A percentile compares a stretch with the other conserved stretches of the same genome.
Conservation (phyloP, 2,329 filamentous ascomycete species). For the Colletotrichum horii region DNA sequence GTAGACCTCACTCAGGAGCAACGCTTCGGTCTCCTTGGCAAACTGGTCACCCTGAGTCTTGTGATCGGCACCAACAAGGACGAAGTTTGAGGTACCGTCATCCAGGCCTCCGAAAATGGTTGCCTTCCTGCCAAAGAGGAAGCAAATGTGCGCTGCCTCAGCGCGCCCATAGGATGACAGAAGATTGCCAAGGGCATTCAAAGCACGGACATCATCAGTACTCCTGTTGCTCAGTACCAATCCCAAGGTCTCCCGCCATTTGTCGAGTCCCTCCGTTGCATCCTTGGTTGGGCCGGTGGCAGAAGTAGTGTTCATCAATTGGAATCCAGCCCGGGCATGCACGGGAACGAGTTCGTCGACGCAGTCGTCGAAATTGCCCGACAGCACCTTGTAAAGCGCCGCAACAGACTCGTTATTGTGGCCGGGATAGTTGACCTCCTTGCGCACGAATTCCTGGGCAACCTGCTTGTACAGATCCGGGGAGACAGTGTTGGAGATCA, state of each 20-base stretch:
- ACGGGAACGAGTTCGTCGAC: conserved; percentile 94
- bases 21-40: conserved; percentile 79
- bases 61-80: conserved; percentile 87
- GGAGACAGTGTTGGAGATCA: conserved; percentile 81
- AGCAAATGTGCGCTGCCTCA: conserved; percentile 94
- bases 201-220: conserved; percentile 75
- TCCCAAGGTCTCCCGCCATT: conserved; percentile 90
- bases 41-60: conserved; percentile 72
- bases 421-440: conserved; percentile 85
- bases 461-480: conserved; percentile 90
- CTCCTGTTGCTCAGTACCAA: conserved; percentile 90
- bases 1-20: conserved; percentile 95
- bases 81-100: conserved; percentile 78
- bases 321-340: conserved; percentile 89
- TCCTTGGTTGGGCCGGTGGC: conserved; percentile 69
- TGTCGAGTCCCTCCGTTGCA: conserved; percentile 83
- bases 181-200: conserved; percentile 81
- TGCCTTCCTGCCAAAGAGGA: conserved; percentile 78
- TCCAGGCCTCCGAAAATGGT: conserved; percentile 83
- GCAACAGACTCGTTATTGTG: conserved; percentile 87
- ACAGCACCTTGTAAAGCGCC: conserved; percentile 90
- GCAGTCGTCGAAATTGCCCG: conserved; percentile 92
- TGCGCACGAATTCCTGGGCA: conserved; percentile 91
- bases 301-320: conserved; percentile 82
- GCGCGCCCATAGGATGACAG: conserved; percentile 84